These are phyloP conservation scores for Maudiozyma serrabonitensis DNA, from an alignment of 805 yeast genomes.

Conservation along the genomic window DNA sequence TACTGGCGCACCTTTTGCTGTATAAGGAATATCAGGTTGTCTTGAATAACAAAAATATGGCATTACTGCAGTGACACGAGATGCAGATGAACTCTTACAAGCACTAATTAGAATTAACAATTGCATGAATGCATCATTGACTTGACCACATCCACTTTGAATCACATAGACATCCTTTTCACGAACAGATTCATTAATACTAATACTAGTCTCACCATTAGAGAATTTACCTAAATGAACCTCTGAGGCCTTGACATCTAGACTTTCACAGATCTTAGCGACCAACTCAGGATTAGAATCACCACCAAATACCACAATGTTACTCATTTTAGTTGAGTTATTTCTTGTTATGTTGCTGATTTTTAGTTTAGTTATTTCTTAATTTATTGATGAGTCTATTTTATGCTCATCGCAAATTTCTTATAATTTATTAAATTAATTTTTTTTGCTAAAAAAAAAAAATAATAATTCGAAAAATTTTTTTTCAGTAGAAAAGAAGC, in stretches of 20 bases:
- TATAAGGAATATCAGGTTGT: constrained; percentile 88
- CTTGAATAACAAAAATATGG: constrained; percentile 94
- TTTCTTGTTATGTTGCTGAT: neutral
- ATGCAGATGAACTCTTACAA: constrained; percentile 84
- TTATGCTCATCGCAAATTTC: too few species aligned
- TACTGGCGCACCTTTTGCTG: constrained; percentile 65
- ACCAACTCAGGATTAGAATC: constrained; percentile 78
- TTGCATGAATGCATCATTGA: constrained; percentile 80
- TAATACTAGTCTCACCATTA: constrained; percentile 91
- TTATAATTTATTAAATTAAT: too few species aligned
- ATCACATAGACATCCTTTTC: constrained; percentile 92
- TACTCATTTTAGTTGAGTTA: constrained; percentile 6
- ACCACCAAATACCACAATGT: constrained; percentile 79
- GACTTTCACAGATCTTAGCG: constrained; percentile 59
- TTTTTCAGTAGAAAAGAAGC: too few species aligned
- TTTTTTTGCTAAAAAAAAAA: too few species aligned
- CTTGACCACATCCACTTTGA: constrained; percentile 79
- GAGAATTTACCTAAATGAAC: constrained; percentile 59
- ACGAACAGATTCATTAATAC: constrained; percentile 78
- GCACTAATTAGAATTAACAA: constrained; percentile 79
- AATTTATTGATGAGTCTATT: too few species aligned
- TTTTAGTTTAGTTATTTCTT: too few species aligned
- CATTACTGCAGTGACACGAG: constrained; percentile 78
- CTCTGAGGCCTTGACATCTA: constrained; percentile 64
- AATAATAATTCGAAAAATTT: too few species aligned